phyloP scores from a whole-genome alignment of 768 basidiomycete species.

The Mrakia gelida region DNA sequence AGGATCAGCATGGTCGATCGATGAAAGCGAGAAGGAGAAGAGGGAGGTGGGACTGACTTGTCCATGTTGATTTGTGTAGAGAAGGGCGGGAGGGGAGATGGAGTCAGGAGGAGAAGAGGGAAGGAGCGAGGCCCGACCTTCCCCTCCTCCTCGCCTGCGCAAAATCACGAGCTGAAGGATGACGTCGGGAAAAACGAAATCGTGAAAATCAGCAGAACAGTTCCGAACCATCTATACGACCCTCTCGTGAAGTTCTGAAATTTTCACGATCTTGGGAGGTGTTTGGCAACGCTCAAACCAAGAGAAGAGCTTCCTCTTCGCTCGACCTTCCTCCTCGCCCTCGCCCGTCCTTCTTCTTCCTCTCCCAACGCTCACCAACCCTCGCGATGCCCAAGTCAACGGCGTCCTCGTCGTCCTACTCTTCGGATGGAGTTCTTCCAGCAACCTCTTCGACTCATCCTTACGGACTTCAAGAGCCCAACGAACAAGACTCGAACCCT shows the following conservation, averaged over 20 bases:
- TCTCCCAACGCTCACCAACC: background rate
- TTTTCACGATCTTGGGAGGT: too few species aligned
- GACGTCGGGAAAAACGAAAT: too few species aligned
- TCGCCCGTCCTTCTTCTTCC: background rate
- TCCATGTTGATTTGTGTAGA: background rate
- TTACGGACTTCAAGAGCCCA: background rate
- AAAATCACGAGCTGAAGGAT: too few species aligned
- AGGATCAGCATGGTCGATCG: background rate
- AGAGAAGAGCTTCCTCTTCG: background rate
- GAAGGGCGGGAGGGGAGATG: background rate
- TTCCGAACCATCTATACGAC: too few species aligned
- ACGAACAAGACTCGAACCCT: background rate
- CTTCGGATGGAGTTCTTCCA: background rate
- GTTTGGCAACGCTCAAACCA: too few species aligned
- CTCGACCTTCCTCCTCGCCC: slow-evolving; percentile 7
- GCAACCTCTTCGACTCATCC: background rate
- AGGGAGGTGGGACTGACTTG: background rate
- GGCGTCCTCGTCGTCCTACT: slow-evolving; percentile 15
- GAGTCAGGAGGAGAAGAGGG: background rate
- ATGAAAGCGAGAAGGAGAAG: background rate
- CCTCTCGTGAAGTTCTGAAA: too few species aligned
- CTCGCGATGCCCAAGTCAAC: slow-evolving; percentile 15
- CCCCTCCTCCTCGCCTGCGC: too few species aligned
- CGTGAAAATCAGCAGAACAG: too few species aligned
- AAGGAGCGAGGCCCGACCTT: too few species aligned